A percentile compares a stretch with the other conserved stretches of the same genome.
Evolutionary conservation across 1,284 basidiomycete species (phyloP).

Genomic region (Ganoderma leucocontextum): DNA sequence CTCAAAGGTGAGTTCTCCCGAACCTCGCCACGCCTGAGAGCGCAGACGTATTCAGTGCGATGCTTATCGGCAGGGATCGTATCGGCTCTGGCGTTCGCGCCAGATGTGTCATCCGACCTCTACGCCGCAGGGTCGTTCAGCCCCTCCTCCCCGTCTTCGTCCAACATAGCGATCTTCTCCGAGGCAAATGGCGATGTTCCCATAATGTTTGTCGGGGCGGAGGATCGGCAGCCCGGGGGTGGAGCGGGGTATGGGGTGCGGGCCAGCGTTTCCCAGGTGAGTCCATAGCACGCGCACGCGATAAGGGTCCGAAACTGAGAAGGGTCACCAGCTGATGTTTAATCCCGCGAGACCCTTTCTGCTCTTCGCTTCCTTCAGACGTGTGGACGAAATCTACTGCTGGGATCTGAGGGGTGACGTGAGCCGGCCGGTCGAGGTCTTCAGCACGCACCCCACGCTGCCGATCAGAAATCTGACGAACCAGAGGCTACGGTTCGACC

Average conservation of each 20-base stretch:
- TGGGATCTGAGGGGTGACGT: conserved; percentile 84
- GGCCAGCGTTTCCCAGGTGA: conserved; percentile 78
- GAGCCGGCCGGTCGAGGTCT: conserved; percentile 54
- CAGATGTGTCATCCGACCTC: conserved; percentile 59
- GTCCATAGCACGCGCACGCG: conserved; percentile 13
- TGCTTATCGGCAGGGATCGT: conserved; percentile 71
- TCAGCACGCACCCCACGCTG: conserved; percentile 34
- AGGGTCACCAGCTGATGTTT: conserved; percentile 71
- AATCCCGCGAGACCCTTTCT: conserved; percentile 77
- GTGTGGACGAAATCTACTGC: conserved; percentile 68
- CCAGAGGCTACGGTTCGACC: conserved; percentile 80
- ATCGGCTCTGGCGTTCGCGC: conserved; percentile 81
- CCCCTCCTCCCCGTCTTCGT: conserved; percentile 55
- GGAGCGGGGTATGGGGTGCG: conserved; percentile 50
- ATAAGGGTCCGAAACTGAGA: conserved; percentile 10
- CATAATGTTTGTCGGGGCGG: conserved; percentile 65
- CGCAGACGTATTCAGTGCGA: conserved; percentile 18
- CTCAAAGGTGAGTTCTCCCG: conserved; percentile 70
- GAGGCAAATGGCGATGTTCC: conserved; percentile 64
- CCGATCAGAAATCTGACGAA: conserved; percentile 58
- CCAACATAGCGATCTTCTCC: conserved; percentile 80
- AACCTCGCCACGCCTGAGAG: conserved; percentile 3
- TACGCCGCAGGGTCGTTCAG: conserved; percentile 79
- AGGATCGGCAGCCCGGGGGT: conserved; percentile 21
- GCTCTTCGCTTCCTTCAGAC: conserved; percentile 82